phyloP scores from a whole-genome alignment of 176 grass and related monocot genomes.

The Phoenix dactylifera region DNA sequence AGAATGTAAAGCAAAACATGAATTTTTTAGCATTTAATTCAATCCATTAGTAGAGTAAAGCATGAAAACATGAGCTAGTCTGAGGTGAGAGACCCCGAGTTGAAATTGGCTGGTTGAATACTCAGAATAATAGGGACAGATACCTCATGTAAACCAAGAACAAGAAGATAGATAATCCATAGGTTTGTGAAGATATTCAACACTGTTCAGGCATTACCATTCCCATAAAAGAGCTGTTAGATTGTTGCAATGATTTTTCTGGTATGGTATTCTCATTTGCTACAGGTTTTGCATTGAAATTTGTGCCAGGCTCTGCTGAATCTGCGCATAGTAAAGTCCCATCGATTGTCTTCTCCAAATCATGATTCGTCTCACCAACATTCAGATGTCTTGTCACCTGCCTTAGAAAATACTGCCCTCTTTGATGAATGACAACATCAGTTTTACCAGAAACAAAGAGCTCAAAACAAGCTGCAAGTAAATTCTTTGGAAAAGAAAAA shows the following conservation, averaged over 20 bases:
- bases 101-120: too few species aligned
- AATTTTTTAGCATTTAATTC: too few species aligned
- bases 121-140: too few species aligned
- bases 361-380: slow-evolving; percentile 27
- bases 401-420: slow-evolving; percentile 64
- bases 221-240: slow-evolving; percentile 56
- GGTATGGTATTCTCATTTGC: slow-evolving; percentile 14
- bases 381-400: slow-evolving; percentile 58
- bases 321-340: slow-evolving; percentile 21
- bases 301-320: slow-evolving; percentile 23
- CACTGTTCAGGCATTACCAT: slow-evolving; percentile 40
- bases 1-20: too few species aligned
- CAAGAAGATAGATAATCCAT: too few species aligned
- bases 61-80: too few species aligned
- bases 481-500: slow-evolving; percentile 58
- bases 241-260: slow-evolving; percentile 25
- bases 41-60: too few species aligned
- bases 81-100: too few species aligned
- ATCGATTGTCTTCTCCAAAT: slow-evolving; percentile 22
- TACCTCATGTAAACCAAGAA: too few species aligned
- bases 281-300: slow-evolving; percentile 19
- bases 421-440: slow-evolving; percentile 40
- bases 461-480: slow-evolving; percentile 68
- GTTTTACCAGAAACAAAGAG: slow-evolving; percentile 52
- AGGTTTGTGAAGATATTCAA: too few species aligned